Conservation (phyloP, 805 yeast genomes). For the Lachancea lanzarotensis region DNA sequence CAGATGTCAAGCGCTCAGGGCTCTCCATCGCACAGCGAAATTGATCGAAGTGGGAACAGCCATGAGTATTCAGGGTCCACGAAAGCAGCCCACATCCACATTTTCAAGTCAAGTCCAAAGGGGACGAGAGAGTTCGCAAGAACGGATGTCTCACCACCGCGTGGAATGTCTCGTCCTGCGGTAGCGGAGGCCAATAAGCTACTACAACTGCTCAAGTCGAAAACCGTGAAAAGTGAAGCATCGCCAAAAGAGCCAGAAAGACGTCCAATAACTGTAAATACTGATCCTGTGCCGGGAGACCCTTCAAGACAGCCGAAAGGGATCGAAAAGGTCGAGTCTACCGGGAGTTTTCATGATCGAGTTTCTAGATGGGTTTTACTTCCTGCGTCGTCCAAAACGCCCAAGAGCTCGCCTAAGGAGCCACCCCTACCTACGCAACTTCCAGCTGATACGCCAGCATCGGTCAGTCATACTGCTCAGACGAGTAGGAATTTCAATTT, state of each 20-base stretch:
- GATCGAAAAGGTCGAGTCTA: not conserved
- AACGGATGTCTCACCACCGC: not conserved
- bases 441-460: too few species aligned
- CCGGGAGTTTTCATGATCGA: not conserved
- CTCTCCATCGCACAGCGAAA: not conserved
- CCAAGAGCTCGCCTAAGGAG: too few species aligned
- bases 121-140: not conserved
- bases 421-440: too few species aligned
- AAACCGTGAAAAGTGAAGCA: not conserved
- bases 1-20: slow-evolving; percentile 1
- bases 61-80: not conserved
- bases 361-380: not conserved
- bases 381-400: not conserved
- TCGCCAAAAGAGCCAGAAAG: not conserved
- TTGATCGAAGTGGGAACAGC: not conserved
- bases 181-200: not conserved
- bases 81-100: slow-evolving; percentile 4
- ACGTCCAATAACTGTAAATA: too few species aligned
- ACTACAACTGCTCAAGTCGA: not conserved
- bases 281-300: too few species aligned
- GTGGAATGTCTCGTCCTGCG: not conserved
- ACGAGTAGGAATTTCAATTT: too few species aligned
- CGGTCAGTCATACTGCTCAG: too few species aligned
- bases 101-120: slow-evolving; percentile 8
- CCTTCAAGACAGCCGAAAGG: too few species aligned